These are phyloP conservation scores for Tuber calosporum DNA, from an alignment of 495 filamentous ascomycete genomes.

Conservation along the genomic window DNA sequence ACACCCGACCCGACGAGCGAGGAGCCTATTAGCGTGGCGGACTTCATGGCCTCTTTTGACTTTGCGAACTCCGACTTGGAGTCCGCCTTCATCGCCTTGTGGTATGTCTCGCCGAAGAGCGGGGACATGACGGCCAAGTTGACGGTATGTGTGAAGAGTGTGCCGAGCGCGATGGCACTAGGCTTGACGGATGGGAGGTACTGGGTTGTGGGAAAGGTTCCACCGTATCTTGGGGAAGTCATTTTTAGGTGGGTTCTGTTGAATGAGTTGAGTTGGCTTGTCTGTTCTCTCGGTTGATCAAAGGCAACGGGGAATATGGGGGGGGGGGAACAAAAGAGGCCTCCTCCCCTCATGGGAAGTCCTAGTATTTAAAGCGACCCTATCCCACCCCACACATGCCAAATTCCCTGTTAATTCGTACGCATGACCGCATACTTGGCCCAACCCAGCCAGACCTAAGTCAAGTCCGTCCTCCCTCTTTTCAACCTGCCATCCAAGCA, in stretches of 20 bases:
- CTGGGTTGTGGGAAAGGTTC: slow-evolving; percentile 4
- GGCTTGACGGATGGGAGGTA: slow-evolving; percentile 93
- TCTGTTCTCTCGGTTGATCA: neutral
- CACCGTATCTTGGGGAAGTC: slow-evolving; percentile 11
- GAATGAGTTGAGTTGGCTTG: neutral
- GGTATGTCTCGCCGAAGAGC: slow-evolving; percentile 90
- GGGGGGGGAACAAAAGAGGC: too few species aligned
- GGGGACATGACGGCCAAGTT: slow-evolving; percentile 76
- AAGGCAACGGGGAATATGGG: neutral
- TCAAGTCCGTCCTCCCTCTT: neutral
- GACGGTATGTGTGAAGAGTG: slow-evolving; percentile 82
- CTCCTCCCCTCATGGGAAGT: neutral
- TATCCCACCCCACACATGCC: neutral
- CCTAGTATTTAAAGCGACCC: neutral
- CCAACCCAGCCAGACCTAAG: neutral
- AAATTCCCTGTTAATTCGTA: neutral
- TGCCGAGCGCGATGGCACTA: slow-evolving; percentile 92
- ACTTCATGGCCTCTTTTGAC: slow-evolving; percentile 81
- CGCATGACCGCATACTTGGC: slow-evolving; percentile 30
- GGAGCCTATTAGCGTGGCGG: slow-evolving; percentile 82
- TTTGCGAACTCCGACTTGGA: slow-evolving; percentile 93
- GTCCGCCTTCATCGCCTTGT: slow-evolving; percentile 82
- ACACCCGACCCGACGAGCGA: slow-evolving; percentile 80
- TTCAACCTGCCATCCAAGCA: neutral
- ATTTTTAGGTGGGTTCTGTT: slow-evolving; percentile 7